These are phyloP conservation scores for Sporisorium iseilematis-ciliati DNA, from an alignment of 1,284 basidiomycete species.

Conservation along the genomic window DNA sequence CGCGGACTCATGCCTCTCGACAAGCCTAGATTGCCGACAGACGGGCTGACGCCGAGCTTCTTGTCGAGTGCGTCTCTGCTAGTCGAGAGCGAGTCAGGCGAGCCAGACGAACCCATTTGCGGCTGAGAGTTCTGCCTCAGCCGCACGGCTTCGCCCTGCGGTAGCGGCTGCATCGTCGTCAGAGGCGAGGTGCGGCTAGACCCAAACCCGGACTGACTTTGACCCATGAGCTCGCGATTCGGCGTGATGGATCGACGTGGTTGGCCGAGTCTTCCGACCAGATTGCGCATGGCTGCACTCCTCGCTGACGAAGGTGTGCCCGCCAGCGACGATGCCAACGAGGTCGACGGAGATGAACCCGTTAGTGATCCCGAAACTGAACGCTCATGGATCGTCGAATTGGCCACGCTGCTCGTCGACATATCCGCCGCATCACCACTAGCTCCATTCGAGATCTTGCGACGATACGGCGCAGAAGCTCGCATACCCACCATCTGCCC, in stretches of 20 bases:
- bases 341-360: slow-evolving; percentile 20
- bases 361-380: slow-evolving; percentile 25
- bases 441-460: slow-evolving; percentile 46
- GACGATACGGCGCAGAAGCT: slow-evolving; percentile 42
- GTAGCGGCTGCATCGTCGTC: slow-evolving; percentile 28
- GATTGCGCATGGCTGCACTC: slow-evolving; percentile 40
- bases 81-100: slow-evolving; percentile 9
- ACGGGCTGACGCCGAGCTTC: slow-evolving; percentile 1
- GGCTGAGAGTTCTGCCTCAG: slow-evolving; percentile 44
- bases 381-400: slow-evolving; percentile 43
- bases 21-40: slow-evolving; percentile 8
- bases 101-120: slow-evolving; percentile 19
- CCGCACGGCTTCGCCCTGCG: slow-evolving; percentile 22
- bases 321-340: slow-evolving; percentile 11
- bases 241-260: slow-evolving; percentile 40
- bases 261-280: slow-evolving; percentile 39
- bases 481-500: slow-evolving; percentile 37
- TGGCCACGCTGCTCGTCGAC: slow-evolving; percentile 24
- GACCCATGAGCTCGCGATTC: slow-evolving; percentile 33
- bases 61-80: slow-evolving; percentile 16
- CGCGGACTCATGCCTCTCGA: slow-evolving; percentile 28
- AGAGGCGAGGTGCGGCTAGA: slow-evolving; percentile 33
- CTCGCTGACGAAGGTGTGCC: slow-evolving; percentile 21
- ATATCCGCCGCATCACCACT: slow-evolving; percentile 22
- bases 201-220: slow-evolving; percentile 6